Base-by-base conservation (phyloP, 306 rosid genomes). In the Luffa acutangula region DNA sequence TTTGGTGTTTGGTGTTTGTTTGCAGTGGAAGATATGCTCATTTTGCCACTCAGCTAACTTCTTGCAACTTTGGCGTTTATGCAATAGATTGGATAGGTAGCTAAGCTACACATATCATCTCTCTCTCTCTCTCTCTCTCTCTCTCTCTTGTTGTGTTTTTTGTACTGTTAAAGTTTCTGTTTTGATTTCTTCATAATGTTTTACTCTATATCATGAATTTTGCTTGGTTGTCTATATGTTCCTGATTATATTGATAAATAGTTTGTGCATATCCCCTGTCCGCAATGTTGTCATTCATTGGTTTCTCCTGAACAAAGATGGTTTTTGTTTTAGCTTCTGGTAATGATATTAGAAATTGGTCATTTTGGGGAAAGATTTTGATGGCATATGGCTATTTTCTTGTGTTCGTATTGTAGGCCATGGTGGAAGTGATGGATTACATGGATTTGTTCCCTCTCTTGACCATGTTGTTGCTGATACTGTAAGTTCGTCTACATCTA, bases 31-130 rank as follows among this genome's bases (percentile, higher is more conserved):
- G 99, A 84, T 96, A 96, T 82, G 93, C 87, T 13, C 85, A 85
- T n/a, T 96, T 96, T 31, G 98, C 99, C 2, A 83, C 88, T 85
- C 93, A 87, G 43, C 86, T 96, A 77, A 96, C 92, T 59, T 84
- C 92, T 3, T 83, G 87, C 90, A 86, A 91, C 85, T 93, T 96
- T 82, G 98, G 98, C 70, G 97, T 93, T 67, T 93, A 93, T 88
- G 97, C 98, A 70, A 96, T 96, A 93, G 99, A 96, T 84, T 96
- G 98, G 99, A 96, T 89, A 87, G 99, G 99, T 96, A 84, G 54
- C 49, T 66, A 14, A 84, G 49, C 53, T 72, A 8, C 33, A 15
- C 42, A 14, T 17, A 52, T 75, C 33, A 52, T 52, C 41, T 74
- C 10, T 51, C 78, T 34, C 13, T 31, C 25, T 37, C n/a, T n/a